phyloP scores from a whole-genome alignment of 2,329 filamentous ascomycete genomes.

The Phyllosticta citriasiana region DNA sequence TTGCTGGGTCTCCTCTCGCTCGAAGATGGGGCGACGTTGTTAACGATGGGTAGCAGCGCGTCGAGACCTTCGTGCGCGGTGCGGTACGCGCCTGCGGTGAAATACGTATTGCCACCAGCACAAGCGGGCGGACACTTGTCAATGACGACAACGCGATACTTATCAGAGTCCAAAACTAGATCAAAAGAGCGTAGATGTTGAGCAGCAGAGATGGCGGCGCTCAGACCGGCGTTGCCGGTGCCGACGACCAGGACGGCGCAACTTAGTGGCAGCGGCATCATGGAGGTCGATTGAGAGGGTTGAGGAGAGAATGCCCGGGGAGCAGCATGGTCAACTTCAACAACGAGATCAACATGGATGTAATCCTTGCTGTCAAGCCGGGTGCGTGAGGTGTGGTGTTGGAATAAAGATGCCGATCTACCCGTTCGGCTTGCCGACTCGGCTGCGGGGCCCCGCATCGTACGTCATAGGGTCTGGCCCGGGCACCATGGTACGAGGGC shows the following conservation, averaged over 20 bases:
- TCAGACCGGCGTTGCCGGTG: conserved; percentile 55
- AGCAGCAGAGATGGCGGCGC: conserved; percentile 47
- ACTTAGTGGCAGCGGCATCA: not conserved
- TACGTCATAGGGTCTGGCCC: not conserved
- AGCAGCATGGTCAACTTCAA: not conserved
- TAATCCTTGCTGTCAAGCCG: not conserved
- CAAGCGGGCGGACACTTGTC: conserved; percentile 50
- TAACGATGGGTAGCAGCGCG: conserved; percentile 52
- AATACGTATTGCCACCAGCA: conserved; percentile 55
- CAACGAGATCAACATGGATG: not conserved
- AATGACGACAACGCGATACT: conserved; percentile 41
- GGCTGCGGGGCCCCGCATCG: not conserved
- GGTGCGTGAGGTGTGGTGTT: not conserved
- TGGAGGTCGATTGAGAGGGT: not conserved
- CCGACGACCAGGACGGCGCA: conserved; percentile 46
- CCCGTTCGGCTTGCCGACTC: too few species aligned
- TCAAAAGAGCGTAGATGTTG: conserved; percentile 17
- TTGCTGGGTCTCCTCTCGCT: not conserved
- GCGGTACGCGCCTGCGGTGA: conserved; percentile 56
- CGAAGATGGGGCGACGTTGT: conserved; percentile 38
- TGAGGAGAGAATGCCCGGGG: not conserved
- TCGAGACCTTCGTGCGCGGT: conserved; percentile 44
- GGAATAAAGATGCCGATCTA: not conserved
- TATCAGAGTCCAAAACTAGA: conserved; percentile 20
- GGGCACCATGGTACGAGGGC: too few species aligned